Percentiles rank a stretch among this genome's conserved stretches.
These are phyloP conservation scores for Pachysolen tannophilus DNA, from an alignment of 805 yeast genomes.

Conservation along the genomic window DNA sequence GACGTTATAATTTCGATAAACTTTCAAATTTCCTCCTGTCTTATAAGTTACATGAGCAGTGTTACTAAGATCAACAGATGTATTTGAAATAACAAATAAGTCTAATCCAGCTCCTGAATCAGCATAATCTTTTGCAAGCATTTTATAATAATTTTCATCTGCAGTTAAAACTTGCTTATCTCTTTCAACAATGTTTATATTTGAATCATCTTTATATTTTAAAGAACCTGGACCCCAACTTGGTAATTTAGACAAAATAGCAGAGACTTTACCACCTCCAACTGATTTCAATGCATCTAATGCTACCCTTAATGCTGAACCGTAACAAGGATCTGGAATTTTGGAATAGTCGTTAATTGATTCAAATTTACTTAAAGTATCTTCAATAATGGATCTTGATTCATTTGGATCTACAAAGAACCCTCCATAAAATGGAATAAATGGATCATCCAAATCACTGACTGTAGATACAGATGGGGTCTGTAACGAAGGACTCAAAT, in stretches of 20 bases:
- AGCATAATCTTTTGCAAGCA: slow-evolving; percentile 49
- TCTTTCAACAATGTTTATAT: slow-evolving; percentile 29
- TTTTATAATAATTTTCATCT: slow-evolving; percentile 52
- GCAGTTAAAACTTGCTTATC: slow-evolving; percentile 46
- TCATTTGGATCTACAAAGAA: slow-evolving; percentile 74
- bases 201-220: slow-evolving; percentile 28
- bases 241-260: slow-evolving; percentile 63
- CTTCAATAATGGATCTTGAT: slow-evolving; percentile 54
- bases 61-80: slow-evolving; percentile 66
- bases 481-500: slow-evolving; percentile 47
- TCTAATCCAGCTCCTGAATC: slow-evolving; percentile 65
- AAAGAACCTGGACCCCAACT: slow-evolving; percentile 74
- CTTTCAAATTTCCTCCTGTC: slow-evolving; percentile 64
- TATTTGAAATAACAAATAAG: slow-evolving; percentile 57
- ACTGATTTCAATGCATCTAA: slow-evolving; percentile 46
- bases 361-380: slow-evolving; percentile 57
- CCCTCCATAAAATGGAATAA: slow-evolving; percentile 73
- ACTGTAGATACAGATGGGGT: slow-evolving; percentile 53
- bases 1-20: slow-evolving; percentile 59
- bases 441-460: slow-evolving; percentile 68
- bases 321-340: slow-evolving; percentile 60
- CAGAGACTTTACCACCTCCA: slow-evolving; percentile 82
- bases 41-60: slow-evolving; percentile 53
- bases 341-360: slow-evolving; percentile 29
- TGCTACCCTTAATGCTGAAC: slow-evolving; percentile 72